Conservation (phyloP, 2,329 filamentous ascomycete genomes). For the Nemania diffusa region DNA sequence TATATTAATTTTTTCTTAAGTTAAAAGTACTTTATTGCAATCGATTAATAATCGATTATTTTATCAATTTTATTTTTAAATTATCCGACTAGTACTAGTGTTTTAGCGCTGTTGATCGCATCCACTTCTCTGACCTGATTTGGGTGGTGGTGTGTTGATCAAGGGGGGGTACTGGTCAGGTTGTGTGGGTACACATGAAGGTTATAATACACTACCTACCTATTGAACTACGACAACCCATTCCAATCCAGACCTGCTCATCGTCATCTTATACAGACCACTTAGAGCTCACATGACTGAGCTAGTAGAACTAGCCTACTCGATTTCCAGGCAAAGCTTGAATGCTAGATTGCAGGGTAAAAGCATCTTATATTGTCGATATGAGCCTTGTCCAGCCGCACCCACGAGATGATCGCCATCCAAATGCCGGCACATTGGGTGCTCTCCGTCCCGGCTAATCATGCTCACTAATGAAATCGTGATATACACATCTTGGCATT, state of each 20-base stretch:
- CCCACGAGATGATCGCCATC: constrained; percentile 24
- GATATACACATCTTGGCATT: constrained; percentile 30
- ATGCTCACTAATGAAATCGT: constrained; percentile 38
- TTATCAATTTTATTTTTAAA: no score
- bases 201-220: neutral
- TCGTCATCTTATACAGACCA: neutral
- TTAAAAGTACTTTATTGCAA: no score
- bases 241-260: neutral
- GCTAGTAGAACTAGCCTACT: neutral
- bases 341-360: constrained; percentile 30
- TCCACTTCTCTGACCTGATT: no score
- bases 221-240: neutral
- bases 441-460: constrained; percentile 44
- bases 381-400: constrained; percentile 12
- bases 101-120: no score
- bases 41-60: no score
- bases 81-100: no score
- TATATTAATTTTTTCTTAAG: no score
- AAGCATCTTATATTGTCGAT: constrained; percentile 22
- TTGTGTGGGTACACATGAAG: neutral
- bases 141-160: no score
- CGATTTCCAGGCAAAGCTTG: neutral
- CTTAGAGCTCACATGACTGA: constrained; percentile 2
- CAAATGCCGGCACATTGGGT: constrained; percentile 39
- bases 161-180: neutral